Evolutionary conservation across 148 eudicot genomes (phyloP).

Genomic region (Vaccinium macrocarpon): DNA sequence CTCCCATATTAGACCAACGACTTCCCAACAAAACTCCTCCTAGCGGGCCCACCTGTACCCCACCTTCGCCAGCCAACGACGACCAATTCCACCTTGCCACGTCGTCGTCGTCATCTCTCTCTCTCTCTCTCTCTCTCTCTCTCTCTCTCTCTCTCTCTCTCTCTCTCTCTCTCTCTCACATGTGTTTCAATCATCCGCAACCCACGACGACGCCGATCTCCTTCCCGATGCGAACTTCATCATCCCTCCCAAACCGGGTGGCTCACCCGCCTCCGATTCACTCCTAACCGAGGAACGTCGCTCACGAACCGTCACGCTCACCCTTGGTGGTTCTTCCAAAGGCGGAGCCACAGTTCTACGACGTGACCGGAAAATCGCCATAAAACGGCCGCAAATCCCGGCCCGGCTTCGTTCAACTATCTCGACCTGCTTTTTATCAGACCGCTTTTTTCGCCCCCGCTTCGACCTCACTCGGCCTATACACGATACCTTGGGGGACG

Average conservation of each 20-base stretch:
- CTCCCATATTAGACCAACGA: background rate
- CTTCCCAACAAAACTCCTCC: constrained; percentile 13
- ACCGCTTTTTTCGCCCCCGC: constrained; percentile 36
- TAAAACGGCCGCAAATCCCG: constrained; percentile 39
- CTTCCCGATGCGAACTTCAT: constrained; percentile 66
- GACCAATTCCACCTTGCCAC: constrained; percentile 16
- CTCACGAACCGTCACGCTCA: constrained; percentile 15
- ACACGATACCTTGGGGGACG: constrained; percentile 89
- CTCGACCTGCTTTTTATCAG: constrained; percentile 1
- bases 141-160: background rate
- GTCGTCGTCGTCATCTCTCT: constrained; percentile 16
- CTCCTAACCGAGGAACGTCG: constrained; percentile 22
- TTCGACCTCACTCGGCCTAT: constrained; percentile 79
- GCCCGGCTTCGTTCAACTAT: constrained; percentile 17
- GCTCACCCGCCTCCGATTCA: constrained; percentile 22
- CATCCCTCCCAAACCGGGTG: constrained; percentile 65
- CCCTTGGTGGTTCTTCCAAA: constrained; percentile 19
- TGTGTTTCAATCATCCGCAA: constrained; percentile 29
- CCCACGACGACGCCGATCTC: constrained; percentile 48
- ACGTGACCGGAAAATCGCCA: constrained; percentile 40
- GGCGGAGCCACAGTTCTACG: constrained; percentile 9
- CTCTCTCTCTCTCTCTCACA: background rate
- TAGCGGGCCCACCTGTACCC: constrained; percentile 18
- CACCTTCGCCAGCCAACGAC: background rate
- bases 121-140: background rate